Evolutionary conservation across 345 rosid species (phyloP), one percentile per base, ranked within the genome.

Genomic region (Carallia pectinifolia): DNA sequence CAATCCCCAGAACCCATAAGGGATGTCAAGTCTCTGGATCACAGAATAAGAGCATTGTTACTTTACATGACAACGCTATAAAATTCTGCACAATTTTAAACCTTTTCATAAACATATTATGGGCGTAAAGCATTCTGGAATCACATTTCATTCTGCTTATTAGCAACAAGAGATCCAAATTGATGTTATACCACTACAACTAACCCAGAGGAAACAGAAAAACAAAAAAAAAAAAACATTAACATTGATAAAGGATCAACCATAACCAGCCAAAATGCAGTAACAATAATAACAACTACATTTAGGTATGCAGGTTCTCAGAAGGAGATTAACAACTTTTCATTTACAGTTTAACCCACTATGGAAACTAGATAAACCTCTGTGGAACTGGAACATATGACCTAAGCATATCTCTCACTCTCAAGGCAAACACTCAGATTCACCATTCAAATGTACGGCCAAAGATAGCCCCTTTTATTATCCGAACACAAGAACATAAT

Each of bases 1-100:
- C 96, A 85, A 76, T 85, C 83, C 27, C 90, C 90, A 76, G 97
- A 91, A 61, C 88, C 97, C 99, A 92, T 95, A 76, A 53, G 73
- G 69, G 71, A 63, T 16, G 65, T 53, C 63, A 23, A 55, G 18
- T 23, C 17, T 58, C 31, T 33, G 54, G 27, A 30, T 40, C 73
- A 63, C 68, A 70, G 76, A 62, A 77, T 81, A 83, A 47, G 29
- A 74, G 64, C 61, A 76, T 30, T 55, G 69, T 48, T 18, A 63
- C 29, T 16, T 48, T 18, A 62, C 63, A 40, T 16, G 18, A 17
- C 18, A 40, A 19, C 62, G 64, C 68, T 10, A 80, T 70, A 65
- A 74, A 64, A 61, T n/a, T 58, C 58, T 55, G 34, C 66, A 19
- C 10, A n/a, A 47, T 44, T 54, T 53, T 38, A 27, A 68, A 30